Evolutionary conservation across 2,329 filamentous ascomycete species (phyloP).

Genomic region (Verticillium alfalfae): DNA sequence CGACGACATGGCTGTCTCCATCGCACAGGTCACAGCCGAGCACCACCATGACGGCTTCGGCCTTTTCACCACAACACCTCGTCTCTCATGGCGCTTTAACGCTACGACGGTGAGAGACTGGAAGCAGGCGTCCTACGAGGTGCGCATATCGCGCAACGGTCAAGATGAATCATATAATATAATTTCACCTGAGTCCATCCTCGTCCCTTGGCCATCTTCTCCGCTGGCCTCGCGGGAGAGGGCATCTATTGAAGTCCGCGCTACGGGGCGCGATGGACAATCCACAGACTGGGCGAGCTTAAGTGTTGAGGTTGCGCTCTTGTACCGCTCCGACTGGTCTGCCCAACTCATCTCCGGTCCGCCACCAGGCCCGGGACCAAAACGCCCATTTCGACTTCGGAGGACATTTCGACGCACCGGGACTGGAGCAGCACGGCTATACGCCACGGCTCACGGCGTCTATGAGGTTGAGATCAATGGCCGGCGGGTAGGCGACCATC

Average conservation of each 20-base stretch:
- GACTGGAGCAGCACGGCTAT: conserved; percentile 31
- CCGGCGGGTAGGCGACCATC: conserved; percentile 26
- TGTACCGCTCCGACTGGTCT: background rate
- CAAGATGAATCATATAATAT: background rate
- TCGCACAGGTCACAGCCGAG: background rate
- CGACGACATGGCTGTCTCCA: background rate
- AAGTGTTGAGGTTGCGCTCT: conserved; percentile 17
- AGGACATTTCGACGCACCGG: conserved; percentile 21
- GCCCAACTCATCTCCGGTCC: background rate
- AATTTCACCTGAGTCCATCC: conserved; percentile 2
- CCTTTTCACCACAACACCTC: conserved; percentile 2
- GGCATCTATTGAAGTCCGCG: conserved; percentile 1
- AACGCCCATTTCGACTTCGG: conserved; percentile 25
- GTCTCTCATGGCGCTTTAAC: conserved; percentile 6
- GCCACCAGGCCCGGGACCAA: conserved; percentile 4
- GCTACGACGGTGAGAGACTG: conserved; percentile 1
- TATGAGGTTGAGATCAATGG: conserved; percentile 43
- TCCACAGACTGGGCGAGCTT: conserved; percentile 4
- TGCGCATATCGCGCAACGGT: background rate
- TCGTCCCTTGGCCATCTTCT: conserved; percentile 5
- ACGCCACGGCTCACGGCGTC: conserved; percentile 38
- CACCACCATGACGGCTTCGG: conserved; percentile 3
- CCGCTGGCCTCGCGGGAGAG: conserved; percentile 4
- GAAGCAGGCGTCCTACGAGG: conserved; percentile 3
- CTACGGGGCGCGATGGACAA: background rate